Evolutionary conservation across 495 filamentous ascomycete genomes (phyloP).

Genomic region (Massariosphaeria phaeospora): DNA sequence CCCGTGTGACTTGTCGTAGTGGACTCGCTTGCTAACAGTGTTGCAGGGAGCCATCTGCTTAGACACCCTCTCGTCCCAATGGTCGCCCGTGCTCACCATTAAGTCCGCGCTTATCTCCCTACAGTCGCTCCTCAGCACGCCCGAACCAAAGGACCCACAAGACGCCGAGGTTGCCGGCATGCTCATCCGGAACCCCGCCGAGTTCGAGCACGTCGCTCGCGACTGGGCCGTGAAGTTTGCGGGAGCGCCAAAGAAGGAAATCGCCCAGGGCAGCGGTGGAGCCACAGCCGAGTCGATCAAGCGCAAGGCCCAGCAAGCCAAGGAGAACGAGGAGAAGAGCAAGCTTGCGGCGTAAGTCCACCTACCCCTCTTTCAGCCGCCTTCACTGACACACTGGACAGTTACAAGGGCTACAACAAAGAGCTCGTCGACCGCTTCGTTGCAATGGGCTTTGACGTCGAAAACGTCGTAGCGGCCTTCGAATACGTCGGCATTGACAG

Average conservation of each 20-base stretch:
- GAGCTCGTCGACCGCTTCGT: slow-evolving; percentile 83
- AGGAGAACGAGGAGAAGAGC: slow-evolving; percentile 49
- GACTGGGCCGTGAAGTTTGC: slow-evolving; percentile 88
- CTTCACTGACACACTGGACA: slow-evolving; percentile 36
- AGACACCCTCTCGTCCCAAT: slow-evolving; percentile 81
- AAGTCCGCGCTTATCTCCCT: slow-evolving; percentile 91
- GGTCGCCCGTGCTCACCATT: slow-evolving; percentile 93
- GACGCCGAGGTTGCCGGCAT: slow-evolving; percentile 93
- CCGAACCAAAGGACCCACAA: slow-evolving; percentile 94
- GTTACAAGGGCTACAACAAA: slow-evolving; percentile 86
- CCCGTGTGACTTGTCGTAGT: neutral
- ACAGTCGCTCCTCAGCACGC: slow-evolving; percentile 85
- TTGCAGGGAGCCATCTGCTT: slow-evolving; percentile 90
- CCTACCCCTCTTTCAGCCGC: neutral
- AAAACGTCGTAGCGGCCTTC: slow-evolving; percentile 79
- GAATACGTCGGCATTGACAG: slow-evolving; percentile 74
- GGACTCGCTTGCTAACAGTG: neutral
- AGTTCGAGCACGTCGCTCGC: slow-evolving; percentile 76
- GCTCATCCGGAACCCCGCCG: slow-evolving; percentile 71
- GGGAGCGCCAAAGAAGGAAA: slow-evolving; percentile 59
- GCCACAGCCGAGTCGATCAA: slow-evolving; percentile 42
- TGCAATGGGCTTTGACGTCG: slow-evolving; percentile 91
- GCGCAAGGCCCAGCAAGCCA: slow-evolving; percentile 43
- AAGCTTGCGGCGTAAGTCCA: slow-evolving; percentile 39
- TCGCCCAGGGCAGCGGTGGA: slow-evolving; percentile 49